Conservation (phyloP, 2,329 filamentous ascomycete species). For the Colletotrichum navitas region DNA sequence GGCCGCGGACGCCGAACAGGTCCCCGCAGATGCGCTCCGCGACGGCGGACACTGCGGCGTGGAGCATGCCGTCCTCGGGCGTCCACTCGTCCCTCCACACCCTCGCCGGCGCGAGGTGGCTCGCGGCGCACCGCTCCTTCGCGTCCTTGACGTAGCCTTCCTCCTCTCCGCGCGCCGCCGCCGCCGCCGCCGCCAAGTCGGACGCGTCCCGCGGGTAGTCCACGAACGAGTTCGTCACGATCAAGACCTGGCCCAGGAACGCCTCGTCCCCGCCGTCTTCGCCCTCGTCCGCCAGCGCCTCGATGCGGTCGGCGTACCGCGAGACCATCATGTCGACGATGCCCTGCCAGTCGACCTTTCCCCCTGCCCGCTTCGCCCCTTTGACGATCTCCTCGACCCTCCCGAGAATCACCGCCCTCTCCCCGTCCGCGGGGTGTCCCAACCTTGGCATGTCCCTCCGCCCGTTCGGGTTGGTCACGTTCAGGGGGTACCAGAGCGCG, state of each 20-base stretch:
- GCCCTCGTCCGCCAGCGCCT: constrained; percentile 26
- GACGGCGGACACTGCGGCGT: constrained; percentile 57
- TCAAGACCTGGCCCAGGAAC: constrained; percentile 54
- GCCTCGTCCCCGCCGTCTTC: constrained; percentile 45
- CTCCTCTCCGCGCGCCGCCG: constrained; percentile 22
- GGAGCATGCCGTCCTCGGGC: constrained; percentile 59
- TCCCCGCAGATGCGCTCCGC: constrained; percentile 54
- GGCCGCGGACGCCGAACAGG: constrained; percentile 14
- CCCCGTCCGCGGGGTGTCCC: constrained; percentile 46
- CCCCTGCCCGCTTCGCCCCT: constrained; percentile 43
- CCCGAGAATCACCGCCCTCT: constrained; percentile 53
- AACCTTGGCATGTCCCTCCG: constrained; percentile 53
- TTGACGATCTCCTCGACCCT: constrained; percentile 61
- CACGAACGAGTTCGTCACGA: constrained; percentile 58
- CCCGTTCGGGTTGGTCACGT: constrained; percentile 57
- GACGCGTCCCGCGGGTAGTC: constrained; percentile 52
- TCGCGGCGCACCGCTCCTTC: constrained; percentile 59
- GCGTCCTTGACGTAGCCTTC: constrained; percentile 53
- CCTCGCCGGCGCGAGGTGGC: constrained; percentile 56
- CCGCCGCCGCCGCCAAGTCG: background rate
- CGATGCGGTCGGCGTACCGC: constrained; percentile 70
- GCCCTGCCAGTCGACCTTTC: constrained; percentile 72
- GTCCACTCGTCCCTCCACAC: constrained; percentile 49
- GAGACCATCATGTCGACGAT: constrained; percentile 74
- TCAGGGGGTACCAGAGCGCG: constrained; percentile 63